Conservation (phyloP, 225 moss, liverwort and hornwort genomes). For the Bryum argenteum region DNA sequence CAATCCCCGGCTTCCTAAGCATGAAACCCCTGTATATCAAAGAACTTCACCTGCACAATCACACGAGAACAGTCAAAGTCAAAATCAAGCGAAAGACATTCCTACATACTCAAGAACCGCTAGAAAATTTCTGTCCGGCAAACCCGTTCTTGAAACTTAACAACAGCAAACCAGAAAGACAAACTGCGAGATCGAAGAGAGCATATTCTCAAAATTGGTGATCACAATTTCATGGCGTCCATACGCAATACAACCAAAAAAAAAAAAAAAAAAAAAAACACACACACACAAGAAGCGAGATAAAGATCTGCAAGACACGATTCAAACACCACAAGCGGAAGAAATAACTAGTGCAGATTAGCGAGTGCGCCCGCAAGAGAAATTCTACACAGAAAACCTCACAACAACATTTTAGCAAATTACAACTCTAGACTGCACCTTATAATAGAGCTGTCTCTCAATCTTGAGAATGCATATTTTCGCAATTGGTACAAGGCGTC, state of each 20-base stretch:
- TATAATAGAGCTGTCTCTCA: no score
- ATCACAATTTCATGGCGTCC: neutral
- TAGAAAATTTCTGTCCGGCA: neutral
- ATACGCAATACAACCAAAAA: neutral
- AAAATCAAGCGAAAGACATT: neutral
- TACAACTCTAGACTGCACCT: neutral
- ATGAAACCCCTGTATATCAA: constrained; percentile 2
- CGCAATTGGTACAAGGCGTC: neutral
- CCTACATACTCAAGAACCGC: neutral
- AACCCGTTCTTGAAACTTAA: neutral
- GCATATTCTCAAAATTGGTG: neutral
- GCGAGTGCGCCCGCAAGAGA: neutral
- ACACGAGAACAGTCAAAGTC: neutral
- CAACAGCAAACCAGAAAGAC: neutral
- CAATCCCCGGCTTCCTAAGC: neutral
- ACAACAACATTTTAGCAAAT: neutral
- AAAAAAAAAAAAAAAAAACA: no score
- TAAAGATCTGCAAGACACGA: neutral
- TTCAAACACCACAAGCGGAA: neutral
- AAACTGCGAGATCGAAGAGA: neutral
- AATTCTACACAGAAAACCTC: constrained; percentile 4
- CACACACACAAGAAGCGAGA: constrained; percentile 1
- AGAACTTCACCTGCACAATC: constrained; percentile 16
- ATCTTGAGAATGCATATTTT: neutral
- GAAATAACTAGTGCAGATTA: neutral